Evolutionary conservation across 495 filamentous ascomycete genomes (phyloP).

Genomic region (Terfezia boudieri): DNA sequence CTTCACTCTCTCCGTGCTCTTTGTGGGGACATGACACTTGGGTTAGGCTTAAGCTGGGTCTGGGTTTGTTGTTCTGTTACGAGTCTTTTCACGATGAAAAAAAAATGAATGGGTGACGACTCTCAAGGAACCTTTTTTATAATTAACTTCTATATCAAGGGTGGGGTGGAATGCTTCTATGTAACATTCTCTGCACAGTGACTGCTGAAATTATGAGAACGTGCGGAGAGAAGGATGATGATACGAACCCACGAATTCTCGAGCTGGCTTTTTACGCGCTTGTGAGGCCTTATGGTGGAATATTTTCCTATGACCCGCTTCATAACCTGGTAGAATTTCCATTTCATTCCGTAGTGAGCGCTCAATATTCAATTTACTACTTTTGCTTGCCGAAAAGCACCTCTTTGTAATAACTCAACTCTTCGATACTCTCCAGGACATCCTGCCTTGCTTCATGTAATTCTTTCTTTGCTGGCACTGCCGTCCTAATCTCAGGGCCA

Average conservation of each 20-base stretch:
- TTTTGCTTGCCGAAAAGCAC: constrained; percentile 28
- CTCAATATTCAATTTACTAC: too few species aligned
- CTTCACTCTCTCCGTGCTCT: constrained; percentile 6
- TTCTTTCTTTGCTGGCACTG: constrained; percentile 46
- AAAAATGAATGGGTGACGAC: background rate
- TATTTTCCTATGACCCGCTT: too few species aligned
- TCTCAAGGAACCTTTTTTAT: too few species aligned
- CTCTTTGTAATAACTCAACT: constrained; percentile 60
- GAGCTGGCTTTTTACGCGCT: too few species aligned
- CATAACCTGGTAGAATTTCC: too few species aligned
- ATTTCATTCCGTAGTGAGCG: too few species aligned
- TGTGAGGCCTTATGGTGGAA: too few species aligned
- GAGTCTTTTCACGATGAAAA: background rate
- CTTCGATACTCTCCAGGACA: constrained; percentile 85
- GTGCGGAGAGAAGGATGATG: too few species aligned
- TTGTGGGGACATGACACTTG: background rate
- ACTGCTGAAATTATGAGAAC: too few species aligned
- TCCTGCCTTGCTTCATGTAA: constrained; percentile 70
- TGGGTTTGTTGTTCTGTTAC: background rate
- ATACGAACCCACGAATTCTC: too few species aligned
- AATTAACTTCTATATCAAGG: too few species aligned
- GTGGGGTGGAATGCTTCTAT: background rate
- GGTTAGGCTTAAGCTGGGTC: background rate
- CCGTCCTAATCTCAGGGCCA: constrained; percentile 30
- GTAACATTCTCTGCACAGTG: background rate